A percentile compares a stretch with the other conserved stretches of the same genome.
Conservation (phyloP, 2,329 filamentous ascomycete species). For the Drechslerella coelobrocha region DNA sequence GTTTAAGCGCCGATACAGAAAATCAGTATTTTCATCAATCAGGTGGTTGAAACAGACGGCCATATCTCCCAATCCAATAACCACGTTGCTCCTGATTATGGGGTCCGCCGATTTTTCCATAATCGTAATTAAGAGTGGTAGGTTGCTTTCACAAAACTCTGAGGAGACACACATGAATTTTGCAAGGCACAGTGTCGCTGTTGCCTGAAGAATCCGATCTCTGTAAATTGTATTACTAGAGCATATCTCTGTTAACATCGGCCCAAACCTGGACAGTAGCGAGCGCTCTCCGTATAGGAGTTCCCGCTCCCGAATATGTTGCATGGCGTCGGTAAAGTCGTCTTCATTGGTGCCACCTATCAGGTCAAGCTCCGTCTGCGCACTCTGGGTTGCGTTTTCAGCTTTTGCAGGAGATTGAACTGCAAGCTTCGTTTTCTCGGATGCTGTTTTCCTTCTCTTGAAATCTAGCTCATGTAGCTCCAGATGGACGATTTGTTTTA, state of each 20-base stretch:
- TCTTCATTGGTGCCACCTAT: conserved; percentile 96
- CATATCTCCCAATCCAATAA: conserved; percentile 97
- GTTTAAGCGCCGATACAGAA: conserved; percentile 89
- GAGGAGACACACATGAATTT: conserved; percentile 93
- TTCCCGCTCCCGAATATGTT: conserved; percentile 82
- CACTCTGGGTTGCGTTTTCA: conserved; percentile 63
- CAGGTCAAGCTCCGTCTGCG: conserved; percentile 88
- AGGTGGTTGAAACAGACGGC: conserved; percentile 99
- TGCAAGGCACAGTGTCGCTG: conserved; percentile 90
- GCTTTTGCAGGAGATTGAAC: conserved; percentile 58
- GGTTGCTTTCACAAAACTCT: conserved; percentile 92
- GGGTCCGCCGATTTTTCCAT: conserved; percentile 93
- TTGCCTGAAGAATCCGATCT: conserved; percentile 87
- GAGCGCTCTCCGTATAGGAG: conserved; percentile 82
- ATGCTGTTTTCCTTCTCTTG: conserved; percentile 91
- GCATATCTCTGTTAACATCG: conserved; percentile 90
- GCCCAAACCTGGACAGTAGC: conserved; percentile 87
- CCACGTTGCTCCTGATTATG: conserved; percentile 91
- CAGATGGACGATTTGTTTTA: conserved; percentile 98
- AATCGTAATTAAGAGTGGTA: conserved; percentile 94
- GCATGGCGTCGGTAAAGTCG: conserved; percentile 87
- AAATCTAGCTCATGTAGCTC: conserved; percentile 98
- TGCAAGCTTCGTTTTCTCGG: conserved; percentile 70
- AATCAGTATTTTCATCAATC: conserved; percentile 98
- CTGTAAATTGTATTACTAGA: conserved; percentile 91